These are phyloP conservation scores for Agrocybe pediades DNA, from an alignment of 768 basidiomycete genomes.

Conservation along the genomic window DNA sequence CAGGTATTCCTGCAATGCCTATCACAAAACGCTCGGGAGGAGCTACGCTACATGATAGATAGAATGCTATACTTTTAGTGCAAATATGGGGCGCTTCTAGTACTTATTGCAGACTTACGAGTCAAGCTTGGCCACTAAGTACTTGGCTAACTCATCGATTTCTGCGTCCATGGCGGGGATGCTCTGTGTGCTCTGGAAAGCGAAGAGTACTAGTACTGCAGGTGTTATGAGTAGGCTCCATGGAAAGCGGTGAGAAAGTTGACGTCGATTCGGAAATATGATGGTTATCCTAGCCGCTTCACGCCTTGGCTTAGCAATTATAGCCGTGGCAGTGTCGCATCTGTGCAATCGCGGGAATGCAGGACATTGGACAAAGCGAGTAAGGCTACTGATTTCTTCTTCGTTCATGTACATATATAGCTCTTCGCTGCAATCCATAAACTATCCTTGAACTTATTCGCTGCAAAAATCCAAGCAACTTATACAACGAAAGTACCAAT, in stretches of 20 bases:
- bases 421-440: neutral
- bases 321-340: neutral
- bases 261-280: neutral
- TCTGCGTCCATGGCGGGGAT: conserved; percentile 22
- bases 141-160: conserved; percentile 22
- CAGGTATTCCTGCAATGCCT: conserved; percentile 79
- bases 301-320: neutral
- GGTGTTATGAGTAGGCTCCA: neutral
- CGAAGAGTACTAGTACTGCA: neutral
- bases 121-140: conserved; percentile 29
- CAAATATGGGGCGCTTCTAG: neutral
- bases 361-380: no score
- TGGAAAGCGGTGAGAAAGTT: neutral
- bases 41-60: conserved; percentile 30
- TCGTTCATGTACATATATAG: neutral
- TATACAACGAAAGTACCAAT: conserved; percentile 14
- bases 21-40: conserved; percentile 56
- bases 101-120: conserved; percentile 30
- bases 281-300: neutral
- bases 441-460: neutral
- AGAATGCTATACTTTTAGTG: conserved; percentile 1
- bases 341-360: neutral
- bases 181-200: neutral
- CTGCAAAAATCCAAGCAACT: neutral
- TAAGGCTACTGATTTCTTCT: neutral